Evolutionary conservation across 1,284 basidiomycete species (phyloP), one percentile per base, ranked within the genome.

Genomic region (Naganishia sp.): DNA sequence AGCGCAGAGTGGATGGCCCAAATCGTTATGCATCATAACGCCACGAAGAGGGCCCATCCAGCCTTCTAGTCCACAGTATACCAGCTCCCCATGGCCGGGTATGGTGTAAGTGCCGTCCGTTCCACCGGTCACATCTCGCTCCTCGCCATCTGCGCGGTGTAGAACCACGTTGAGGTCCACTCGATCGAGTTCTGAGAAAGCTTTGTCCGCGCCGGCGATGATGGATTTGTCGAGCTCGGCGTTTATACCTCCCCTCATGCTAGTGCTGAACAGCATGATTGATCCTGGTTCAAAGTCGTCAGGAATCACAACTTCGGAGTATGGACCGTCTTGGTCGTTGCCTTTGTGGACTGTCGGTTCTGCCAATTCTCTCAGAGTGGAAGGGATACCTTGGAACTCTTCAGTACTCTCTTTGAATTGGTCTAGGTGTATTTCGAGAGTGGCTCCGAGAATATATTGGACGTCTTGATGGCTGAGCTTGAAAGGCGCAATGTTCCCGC

Each of bases 31-130:
- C 69, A 83, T 82, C 85, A 94, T 93, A 74, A 96, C 86, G 68
- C 87, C 85, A 48, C 86, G 83, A 61, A 97, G 81, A 0, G 88
- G 87, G 70, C 89, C 86, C 92, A 97, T 96, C 92, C 93, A 97
- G 1, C 94, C 94, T 77, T 97, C 92, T 57, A 97, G 78, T 33
- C 94, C 94, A 74, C 92, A 96, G 78, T 95, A 97, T 13, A 86
- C 86, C 74, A 93, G 81, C 64, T 84, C 84, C 0, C 89, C 90
- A 43, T 87, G 77, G 33, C 84, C 85, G 11, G 92, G 90, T 39
- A 97, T 80, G 60, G 87, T 83, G 78, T 96, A 97, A 1, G 83
- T 84, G 5, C 94, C 93, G 75, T 84, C 82, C 5, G 48, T 18
- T 3, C 78, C 76, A 43, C 80, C 79, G 21, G 91, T 94, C 1